These are phyloP conservation scores for Hippophae gyantsensis DNA, from an alignment of 306 rosid species.

Conservation along the genomic window DNA sequence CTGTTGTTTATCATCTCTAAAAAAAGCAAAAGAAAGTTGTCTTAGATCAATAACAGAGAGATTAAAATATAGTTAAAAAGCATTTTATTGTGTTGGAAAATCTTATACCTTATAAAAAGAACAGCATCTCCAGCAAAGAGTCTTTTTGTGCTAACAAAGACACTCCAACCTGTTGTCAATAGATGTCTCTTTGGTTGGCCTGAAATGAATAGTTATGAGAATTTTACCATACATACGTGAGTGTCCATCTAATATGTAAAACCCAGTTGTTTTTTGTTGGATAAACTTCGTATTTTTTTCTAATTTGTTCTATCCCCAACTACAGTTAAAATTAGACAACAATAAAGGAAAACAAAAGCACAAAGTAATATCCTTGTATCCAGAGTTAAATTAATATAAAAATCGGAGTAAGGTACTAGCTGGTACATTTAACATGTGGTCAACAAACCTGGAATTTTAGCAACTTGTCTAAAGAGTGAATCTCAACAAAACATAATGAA, in stretches of 20 bases:
- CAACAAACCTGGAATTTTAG: background rate
- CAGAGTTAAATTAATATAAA: too few species aligned
- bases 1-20: conserved; percentile 84
- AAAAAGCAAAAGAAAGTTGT: conserved; percentile 8
- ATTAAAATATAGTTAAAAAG: too few species aligned
- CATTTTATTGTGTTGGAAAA: background rate
- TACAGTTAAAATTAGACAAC: too few species aligned
- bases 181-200: conserved; percentile 98
- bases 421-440: background rate
- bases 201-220: conserved; percentile 30
- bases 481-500: background rate
- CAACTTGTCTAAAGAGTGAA: background rate
- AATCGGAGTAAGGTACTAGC: too few species aligned
- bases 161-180: conserved; percentile 98
- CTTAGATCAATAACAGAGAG: conserved; percentile 12
- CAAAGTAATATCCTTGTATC: too few species aligned
- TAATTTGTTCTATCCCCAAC: too few species aligned
- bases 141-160: conserved; percentile 90
- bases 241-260: background rate
- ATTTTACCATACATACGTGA: background rate
- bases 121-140: conserved; percentile 96
- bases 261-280: background rate
- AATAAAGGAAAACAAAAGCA: too few species aligned
- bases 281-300: background rate
- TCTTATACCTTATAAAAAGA: conserved; percentile 76